Evolutionary conservation across 1,284 basidiomycete genomes (phyloP), one percentile per base, ranked within the genome.

Genomic region (Ustilago trichophora): DNA sequence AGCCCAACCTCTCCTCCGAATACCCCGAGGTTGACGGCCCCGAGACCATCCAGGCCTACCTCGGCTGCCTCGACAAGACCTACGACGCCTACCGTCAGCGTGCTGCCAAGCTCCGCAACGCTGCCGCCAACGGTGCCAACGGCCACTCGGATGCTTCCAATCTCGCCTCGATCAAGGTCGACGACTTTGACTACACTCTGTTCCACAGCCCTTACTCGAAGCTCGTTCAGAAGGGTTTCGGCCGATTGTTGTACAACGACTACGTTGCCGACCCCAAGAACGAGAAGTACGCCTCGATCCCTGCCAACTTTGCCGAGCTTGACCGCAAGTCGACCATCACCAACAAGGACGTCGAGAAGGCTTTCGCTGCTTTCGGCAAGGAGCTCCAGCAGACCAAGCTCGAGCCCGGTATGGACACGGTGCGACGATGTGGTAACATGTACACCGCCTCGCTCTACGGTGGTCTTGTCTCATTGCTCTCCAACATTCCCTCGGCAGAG

Each of bases 11-110:
- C 31, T 73, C 69, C 16, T 80, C 78, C 15, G 93, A 95, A 83
- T 94, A 98, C 85, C 95, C 95, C 67, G 91, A 92, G 77, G 96
- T 98, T 51, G 95, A 98, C 82, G 95, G 95, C 7, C 95, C 95
- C 15, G 90, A 96, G 72, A 97, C 96, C 22, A 91, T 98, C 70
- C 91, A 91, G 55, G 92, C 93, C 46, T 98, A 98, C 85, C 89
- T 96, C 73, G 90, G 91, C 64, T 93, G 94, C 45, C 87, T 98
- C 67, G 96, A 98, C 83, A 87, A 88, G 64, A 88, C 93, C 22
- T 98, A 98, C 85, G 86, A 87, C 48, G 87, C 88, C 60, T 98
- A 89, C 88, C 87, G 91, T 66, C 87, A 89, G 73, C 98, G 98
- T 84, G 85, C 88, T 50, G 88, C 88, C 37, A 89, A 87, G 82